phyloP scores from a whole-genome alignment of 2,329 filamentous ascomycete genomes.

The Aspergillus neotritici region DNA sequence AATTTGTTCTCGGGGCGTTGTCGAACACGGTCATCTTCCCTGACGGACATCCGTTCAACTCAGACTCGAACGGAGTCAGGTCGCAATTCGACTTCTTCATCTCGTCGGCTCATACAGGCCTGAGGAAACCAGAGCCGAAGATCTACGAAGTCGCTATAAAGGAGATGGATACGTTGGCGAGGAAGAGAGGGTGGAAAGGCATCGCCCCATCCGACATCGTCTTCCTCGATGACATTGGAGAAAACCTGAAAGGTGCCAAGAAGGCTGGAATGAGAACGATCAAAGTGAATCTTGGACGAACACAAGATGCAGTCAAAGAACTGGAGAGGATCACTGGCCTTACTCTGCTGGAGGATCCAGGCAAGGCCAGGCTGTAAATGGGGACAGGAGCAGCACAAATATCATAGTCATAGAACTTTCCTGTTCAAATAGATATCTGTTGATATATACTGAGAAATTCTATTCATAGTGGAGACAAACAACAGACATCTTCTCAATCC shows the following conservation, averaged over 20 bases:
- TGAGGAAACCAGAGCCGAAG: constrained; percentile 77
- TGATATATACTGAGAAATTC: background rate
- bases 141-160: constrained; percentile 73
- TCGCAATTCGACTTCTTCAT: constrained; percentile 80
- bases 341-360: constrained; percentile 33
- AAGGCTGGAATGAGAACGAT: constrained; percentile 72
- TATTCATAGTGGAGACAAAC: too few relatives aligned
- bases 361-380: constrained; percentile 30
- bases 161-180: constrained; percentile 59
- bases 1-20: constrained; percentile 71
- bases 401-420: too few relatives aligned
- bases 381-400: background rate
- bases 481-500: too few relatives aligned
- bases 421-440: constrained; percentile 3
- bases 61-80: constrained; percentile 55
- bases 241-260: constrained; percentile 78
- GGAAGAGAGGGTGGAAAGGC: constrained; percentile 49
- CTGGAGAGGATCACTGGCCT: constrained; percentile 71
- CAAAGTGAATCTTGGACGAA: constrained; percentile 73
- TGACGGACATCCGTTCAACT: constrained; percentile 61
- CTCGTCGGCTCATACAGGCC: constrained; percentile 75
- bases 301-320: constrained; percentile 74
- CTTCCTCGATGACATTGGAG: constrained; percentile 91
- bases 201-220: constrained; percentile 64
- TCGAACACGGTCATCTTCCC: constrained; percentile 91